phyloP scores from a whole-genome alignment of 2,329 filamentous ascomycete genomes.

The Exophiala sp. region DNA sequence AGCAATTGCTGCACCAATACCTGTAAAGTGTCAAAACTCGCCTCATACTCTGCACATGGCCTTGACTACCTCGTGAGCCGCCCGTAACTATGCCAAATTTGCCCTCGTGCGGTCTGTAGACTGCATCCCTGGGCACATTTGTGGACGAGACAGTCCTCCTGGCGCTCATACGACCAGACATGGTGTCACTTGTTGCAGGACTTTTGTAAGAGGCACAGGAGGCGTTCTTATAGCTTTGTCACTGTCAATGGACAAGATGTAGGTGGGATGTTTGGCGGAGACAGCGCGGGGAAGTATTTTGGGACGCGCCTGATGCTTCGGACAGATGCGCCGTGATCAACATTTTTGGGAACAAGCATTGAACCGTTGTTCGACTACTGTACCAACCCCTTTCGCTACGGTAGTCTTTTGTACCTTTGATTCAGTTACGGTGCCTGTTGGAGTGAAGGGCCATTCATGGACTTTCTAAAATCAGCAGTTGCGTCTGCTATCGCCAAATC shows the following conservation, averaged over 20 bases:
- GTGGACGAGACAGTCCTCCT: conserved; percentile 21
- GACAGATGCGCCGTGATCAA: conserved; percentile 10
- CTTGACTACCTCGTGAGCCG: conserved; percentile 65
- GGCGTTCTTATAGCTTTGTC: background rate
- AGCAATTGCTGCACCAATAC: conserved; percentile 69
- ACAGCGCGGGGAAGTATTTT: conserved; percentile 17
- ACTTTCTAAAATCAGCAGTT: conserved; percentile 96
- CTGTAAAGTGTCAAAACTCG: conserved; percentile 41
- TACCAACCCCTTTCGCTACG: background rate
- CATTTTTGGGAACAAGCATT: background rate
- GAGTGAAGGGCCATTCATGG: conserved; percentile 57
- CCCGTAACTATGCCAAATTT: conserved; percentile 78
- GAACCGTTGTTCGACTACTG: background rate
- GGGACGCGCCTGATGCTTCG: background rate
- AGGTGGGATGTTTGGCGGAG: conserved; percentile 7
- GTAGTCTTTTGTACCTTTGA: background rate
- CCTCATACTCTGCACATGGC: background rate
- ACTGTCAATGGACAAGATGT: background rate
- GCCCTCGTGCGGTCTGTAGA: conserved; percentile 56
- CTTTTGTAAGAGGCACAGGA: background rate
- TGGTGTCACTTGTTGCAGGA: background rate
- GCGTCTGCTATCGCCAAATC: conserved; percentile 95
- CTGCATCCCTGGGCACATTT: conserved; percentile 16
- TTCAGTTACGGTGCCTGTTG: background rate
- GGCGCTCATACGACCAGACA: background rate